Evolutionary conservation across 73 alveolate species (phyloP), one percentile per base, ranked within the genome.

Genomic region (Blepharisma japonicum): DNA sequence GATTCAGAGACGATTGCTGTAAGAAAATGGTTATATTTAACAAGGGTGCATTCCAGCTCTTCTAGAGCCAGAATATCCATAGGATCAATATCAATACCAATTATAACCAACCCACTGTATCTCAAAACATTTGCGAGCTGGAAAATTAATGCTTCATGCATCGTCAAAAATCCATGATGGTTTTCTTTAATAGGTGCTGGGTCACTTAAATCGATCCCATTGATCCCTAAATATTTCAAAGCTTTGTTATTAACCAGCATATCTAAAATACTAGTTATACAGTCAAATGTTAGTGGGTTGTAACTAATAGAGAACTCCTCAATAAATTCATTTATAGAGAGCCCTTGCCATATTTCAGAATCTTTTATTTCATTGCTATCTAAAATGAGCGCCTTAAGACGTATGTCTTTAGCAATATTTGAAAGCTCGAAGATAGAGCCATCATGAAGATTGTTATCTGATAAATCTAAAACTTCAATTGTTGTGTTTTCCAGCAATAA

Each of bases 151-250:
- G 74, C 74, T 25, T 61, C 74, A 9, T 61, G 38, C 14, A n/a
- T 61, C 2, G 38, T 20, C 14, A 61, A 39, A 20, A 61, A 25
- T 14, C 74, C 74, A 14, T n/a, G 23, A 2, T n/a, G 74, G 5
- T 61, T 61, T 25, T 61, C 74, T 61, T 61, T 61, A 2, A 61
- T 61, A 14, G 74, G 74, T 9, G 74, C 74, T 25, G 74, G 74
- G 47, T 39, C 46, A 14, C 47, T 14, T 14, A 14, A 18, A 25
- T 14, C 47, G 47, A 61, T 5, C 23, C 74, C 74, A 20, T 25
- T 61, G 23, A 61, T 14, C 18, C 74, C 74, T 14, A 61, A 25
- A 25, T 61, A 39, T 25, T 61, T n/a, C 11, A 61, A 25, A 39
- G 74, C 23, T 25, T 61, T 61, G 74, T 61, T 61, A 14, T 14